phyloP scores from a whole-genome alignment of 1,284 basidiomycete genomes.

The Cerioporus squamosus region DNA sequence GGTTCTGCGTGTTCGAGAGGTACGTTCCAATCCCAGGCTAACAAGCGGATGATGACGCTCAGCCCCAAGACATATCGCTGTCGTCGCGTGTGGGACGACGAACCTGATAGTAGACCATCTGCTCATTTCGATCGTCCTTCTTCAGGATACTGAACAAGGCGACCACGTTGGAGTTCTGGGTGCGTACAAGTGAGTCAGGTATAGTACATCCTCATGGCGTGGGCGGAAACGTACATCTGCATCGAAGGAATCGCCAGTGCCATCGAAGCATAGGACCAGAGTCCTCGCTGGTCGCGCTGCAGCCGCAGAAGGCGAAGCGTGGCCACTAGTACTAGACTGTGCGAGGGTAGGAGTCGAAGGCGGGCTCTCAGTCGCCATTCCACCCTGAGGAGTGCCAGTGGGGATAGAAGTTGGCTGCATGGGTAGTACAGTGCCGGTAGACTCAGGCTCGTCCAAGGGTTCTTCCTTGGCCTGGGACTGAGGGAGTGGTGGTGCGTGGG shows the following conservation, averaged over 20 bases:
- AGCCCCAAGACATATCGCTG: no score
- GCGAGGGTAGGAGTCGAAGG: no score
- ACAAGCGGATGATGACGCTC: conserved; percentile 21
- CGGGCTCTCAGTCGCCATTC: no score
- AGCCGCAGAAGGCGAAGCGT: neutral
- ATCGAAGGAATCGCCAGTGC: conserved; percentile 62
- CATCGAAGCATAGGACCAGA: conserved; percentile 62
- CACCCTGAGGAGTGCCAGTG: no score
- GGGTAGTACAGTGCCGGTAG: no score
- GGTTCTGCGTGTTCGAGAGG: conserved; percentile 45
- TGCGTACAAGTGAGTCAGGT: no score
- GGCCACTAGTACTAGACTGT: no score
- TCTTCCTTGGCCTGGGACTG: no score
- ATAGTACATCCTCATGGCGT: no score
- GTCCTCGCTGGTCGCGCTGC: conserved; percentile 31
- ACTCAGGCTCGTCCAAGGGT: no score
- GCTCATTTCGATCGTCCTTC: conserved; percentile 52
- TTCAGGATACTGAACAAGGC: conserved; percentile 58
- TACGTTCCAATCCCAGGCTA: conserved; percentile 60
- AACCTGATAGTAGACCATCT: conserved; percentile 70
- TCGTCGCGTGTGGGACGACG: neutral
- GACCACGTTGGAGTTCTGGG: conserved; percentile 64
- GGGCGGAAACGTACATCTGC: conserved; percentile 48
- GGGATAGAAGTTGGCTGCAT: no score
- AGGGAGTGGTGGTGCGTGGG: no score